Evolutionary conservation across 2,329 filamentous ascomycete species (phyloP).

Genomic region (Penicillium sp.): DNA sequence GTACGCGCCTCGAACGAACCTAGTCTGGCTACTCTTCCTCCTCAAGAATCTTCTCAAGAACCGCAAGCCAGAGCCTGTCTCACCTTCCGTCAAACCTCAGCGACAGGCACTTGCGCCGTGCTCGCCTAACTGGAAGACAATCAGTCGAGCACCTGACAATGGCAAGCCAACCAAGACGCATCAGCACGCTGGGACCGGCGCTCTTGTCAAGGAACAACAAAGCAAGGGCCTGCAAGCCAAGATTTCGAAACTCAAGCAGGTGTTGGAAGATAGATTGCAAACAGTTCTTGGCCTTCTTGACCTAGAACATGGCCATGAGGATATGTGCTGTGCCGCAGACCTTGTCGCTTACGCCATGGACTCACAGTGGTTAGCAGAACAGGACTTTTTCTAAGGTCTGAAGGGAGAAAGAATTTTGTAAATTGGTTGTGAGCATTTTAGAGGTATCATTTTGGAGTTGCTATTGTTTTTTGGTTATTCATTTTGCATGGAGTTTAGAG

Average conservation of each 20-base stretch:
- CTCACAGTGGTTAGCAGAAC: slow-evolving; percentile 44
- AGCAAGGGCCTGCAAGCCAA: slow-evolving; percentile 17
- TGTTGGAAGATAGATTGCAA: slow-evolving; percentile 37
- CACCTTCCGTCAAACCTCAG: slow-evolving; percentile 11
- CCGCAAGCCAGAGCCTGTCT: slow-evolving; percentile 25
- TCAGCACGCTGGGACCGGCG: not conserved
- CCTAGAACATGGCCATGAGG: slow-evolving; percentile 43
- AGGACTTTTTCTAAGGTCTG: slow-evolving; percentile 36
- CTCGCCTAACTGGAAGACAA: slow-evolving; percentile 35
- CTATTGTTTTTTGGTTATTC: not conserved
- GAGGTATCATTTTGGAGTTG: not conserved
- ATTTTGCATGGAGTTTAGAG: not conserved
- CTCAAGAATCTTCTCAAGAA: slow-evolving; percentile 59
- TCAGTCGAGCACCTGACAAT: slow-evolving; percentile 3
- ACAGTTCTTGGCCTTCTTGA: slow-evolving; percentile 41
- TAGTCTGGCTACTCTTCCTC: slow-evolving; percentile 67
- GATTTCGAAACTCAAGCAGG: slow-evolving; percentile 32
- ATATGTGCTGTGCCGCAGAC: slow-evolving; percentile 49
- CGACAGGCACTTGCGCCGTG: slow-evolving; percentile 38
- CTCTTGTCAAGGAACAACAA: slow-evolving; percentile 12
- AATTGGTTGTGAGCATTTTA: too few species aligned
- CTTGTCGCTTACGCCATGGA: slow-evolving; percentile 50
- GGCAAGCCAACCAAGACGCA: slow-evolving; percentile 9
- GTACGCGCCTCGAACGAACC: slow-evolving; percentile 64
- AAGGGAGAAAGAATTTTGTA: too few species aligned